Conservation (phyloP, 768 basidiomycete species). For the Hemileccinum rubropunctum region DNA sequence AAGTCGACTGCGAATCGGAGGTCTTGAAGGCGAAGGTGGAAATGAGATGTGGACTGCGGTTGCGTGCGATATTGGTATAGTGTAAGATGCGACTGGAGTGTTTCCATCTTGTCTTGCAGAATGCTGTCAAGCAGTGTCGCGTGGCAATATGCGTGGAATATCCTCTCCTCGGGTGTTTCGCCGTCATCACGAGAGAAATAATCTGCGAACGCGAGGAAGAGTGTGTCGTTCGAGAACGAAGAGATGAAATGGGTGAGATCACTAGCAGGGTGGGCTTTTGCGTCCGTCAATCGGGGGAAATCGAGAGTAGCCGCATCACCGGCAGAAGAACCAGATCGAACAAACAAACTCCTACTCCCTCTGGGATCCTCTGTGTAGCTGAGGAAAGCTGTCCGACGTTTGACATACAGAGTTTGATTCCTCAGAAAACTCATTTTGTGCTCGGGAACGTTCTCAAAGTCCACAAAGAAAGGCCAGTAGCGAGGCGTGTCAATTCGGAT, state of each 20-base stretch:
- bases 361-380: slow-evolving; percentile 93
- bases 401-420: slow-evolving; percentile 86
- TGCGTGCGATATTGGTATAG: slow-evolving; percentile 67
- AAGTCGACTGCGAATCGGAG: slow-evolving; percentile 74
- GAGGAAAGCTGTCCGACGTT: slow-evolving; percentile 87
- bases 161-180: slow-evolving; percentile 54
- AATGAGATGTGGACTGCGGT: slow-evolving; percentile 54
- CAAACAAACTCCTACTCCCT: slow-evolving; percentile 88
- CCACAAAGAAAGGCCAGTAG: slow-evolving; percentile 92
- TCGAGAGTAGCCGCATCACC: slow-evolving; percentile 86
- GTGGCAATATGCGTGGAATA: slow-evolving; percentile 71
- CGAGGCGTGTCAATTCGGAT: slow-evolving; percentile 91
- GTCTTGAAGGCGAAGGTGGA: slow-evolving; percentile 69
- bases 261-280: slow-evolving; percentile 62
- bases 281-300: slow-evolving; percentile 71
- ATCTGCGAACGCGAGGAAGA: slow-evolving; percentile 80
- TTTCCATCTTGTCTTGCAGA: slow-evolving; percentile 83
- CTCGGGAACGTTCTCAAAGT: slow-evolving; percentile 62
- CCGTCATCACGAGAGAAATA: slow-evolving; percentile 65
- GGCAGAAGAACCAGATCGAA: slow-evolving; percentile 80
- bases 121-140: slow-evolving; percentile 83
- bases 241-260: slow-evolving; percentile 85
- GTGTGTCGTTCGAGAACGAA: slow-evolving; percentile 78
- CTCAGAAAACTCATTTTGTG: slow-evolving; percentile 69
- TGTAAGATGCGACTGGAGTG: slow-evolving; percentile 70